A percentile compares a stretch with the other conserved stretches of the same genome.
Evolutionary conservation across 768 basidiomycete genomes (phyloP).

Genomic region (Amanita pallidorosea): DNA sequence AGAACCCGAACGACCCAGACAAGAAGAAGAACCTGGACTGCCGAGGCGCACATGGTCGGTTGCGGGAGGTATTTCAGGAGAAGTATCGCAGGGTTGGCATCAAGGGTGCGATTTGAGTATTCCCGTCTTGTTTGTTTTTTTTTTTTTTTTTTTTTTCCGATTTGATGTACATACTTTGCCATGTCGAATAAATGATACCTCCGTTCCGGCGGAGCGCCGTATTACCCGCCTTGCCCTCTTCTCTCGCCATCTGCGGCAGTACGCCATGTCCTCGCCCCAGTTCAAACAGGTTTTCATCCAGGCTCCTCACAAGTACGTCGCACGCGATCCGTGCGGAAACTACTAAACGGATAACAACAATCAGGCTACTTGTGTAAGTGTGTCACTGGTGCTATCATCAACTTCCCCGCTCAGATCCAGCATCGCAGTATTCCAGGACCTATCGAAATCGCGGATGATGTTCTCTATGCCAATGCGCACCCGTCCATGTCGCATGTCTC

Average conservation of each 20-base stretch:
- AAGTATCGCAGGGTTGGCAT: slow-evolving; percentile 84
- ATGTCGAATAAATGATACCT: no score
- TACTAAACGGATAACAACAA: neutral
- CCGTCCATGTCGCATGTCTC: slow-evolving; percentile 86
- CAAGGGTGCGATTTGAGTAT: slow-evolving; percentile 74
- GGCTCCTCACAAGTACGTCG: slow-evolving; percentile 27
- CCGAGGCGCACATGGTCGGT: slow-evolving; percentile 42
- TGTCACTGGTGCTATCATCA: neutral
- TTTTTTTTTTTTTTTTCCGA: slow-evolving; percentile 45
- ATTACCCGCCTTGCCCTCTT: neutral
- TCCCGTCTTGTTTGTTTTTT: slow-evolving; percentile 8
- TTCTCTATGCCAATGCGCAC: slow-evolving; percentile 68
- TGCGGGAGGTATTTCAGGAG: slow-evolving; percentile 60
- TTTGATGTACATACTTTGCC: slow-evolving; percentile 14
- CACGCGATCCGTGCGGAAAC: neutral
- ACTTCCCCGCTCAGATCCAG: slow-evolving; percentile 7
- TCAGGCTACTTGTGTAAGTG: slow-evolving; percentile 42
- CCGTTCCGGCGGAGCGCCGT: neutral
- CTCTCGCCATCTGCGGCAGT: slow-evolving; percentile 9
- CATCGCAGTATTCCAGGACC: slow-evolving; percentile 49
- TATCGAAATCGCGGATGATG: slow-evolving; percentile 45
- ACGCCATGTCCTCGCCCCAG: slow-evolving; percentile 11
- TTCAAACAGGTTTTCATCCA: slow-evolving; percentile 12
- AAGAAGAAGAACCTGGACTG: slow-evolving; percentile 61
- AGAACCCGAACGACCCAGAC: slow-evolving; percentile 52